Base-by-base conservation (phyloP, 495 filamentous ascomycete genomes). In the Friedmanniomyces simplex region DNA sequence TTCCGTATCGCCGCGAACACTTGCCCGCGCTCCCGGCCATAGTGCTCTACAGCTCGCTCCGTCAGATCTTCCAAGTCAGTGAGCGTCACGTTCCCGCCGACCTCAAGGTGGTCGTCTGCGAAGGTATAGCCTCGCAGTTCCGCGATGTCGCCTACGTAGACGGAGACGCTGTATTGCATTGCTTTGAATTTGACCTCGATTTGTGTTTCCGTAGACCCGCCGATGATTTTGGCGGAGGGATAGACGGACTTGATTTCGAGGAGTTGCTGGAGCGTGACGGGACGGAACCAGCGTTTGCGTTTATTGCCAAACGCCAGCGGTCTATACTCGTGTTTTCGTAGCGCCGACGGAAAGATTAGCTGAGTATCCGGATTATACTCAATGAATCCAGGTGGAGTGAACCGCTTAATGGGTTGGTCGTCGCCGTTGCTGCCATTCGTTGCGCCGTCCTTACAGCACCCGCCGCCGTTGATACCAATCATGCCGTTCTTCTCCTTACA, bases 181-280 rank as follows among this genome's bases (percentile, higher is more conserved):
- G 82, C 88, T 74, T 98, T 97, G 78, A 98, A 98, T 67, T 96
- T 96, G 71, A 95, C 85, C 70, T 98, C 93, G 52, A 98, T 96
- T 69, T 96, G 93, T 0, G 91, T 97, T 71, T 98, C 93, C 3
- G 89, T 95, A 68, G 89, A 95, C 42, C 93, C 93, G 25, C 91
- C 91, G 58, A 98, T 95, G 56, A 98, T 78, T 71, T 98, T 98
- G 1, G 91, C 88, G 5, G 83, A 82, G 0, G 91, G 93, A 59
- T 90, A 84, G 0, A 81, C 81, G 62, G 74, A 82, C 74, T 96
- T 96, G 70, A 98, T 95, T 62, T 95, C 84, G 24, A 98, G 73
- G 22, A 98, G 74, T 66, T 98, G 90, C 22, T 89, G 77, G 21
- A 98, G 63, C 0, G 87, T 96, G 26, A 87, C 87, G 8, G 93